Percentiles rank a stretch among this genome's conserved stretches.
Evolutionary conservation across 306 rosid genomes (phyloP).

Genomic region (Casuarina glauca): DNA sequence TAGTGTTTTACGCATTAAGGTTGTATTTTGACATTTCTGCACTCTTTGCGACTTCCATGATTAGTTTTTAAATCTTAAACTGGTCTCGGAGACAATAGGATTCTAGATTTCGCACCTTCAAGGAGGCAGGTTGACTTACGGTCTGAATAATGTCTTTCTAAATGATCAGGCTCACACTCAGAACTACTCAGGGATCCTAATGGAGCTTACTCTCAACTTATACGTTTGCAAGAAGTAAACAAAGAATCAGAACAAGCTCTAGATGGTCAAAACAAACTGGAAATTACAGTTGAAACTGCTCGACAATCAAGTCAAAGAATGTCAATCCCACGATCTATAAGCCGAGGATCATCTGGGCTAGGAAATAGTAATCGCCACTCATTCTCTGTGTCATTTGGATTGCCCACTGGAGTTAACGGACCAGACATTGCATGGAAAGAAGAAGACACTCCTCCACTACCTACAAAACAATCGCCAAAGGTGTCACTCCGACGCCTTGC

Average conservation of each 20-base stretch:
- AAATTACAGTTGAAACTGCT: not conserved
- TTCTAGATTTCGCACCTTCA: not conserved
- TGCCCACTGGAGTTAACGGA: slow-evolving; percentile 6
- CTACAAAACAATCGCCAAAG: not conserved
- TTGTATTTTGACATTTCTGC: not conserved
- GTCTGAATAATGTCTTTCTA: slow-evolving; percentile 2
- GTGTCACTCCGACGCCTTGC: slow-evolving; percentile 1
- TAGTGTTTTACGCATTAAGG: not conserved
- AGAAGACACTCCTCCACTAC: not conserved
- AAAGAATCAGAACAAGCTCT: slow-evolving; percentile 4
- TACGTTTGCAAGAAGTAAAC: slow-evolving; percentile 55
- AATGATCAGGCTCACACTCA: slow-evolving; percentile 54
- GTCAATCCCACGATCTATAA: slow-evolving; percentile 27
- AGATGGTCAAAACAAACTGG: slow-evolving; percentile 5
- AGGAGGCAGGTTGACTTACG: not conserved
- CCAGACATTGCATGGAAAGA: not conserved
- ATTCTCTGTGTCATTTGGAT: slow-evolving; percentile 4
- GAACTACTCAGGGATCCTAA: slow-evolving; percentile 56
- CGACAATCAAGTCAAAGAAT: slow-evolving; percentile 21
- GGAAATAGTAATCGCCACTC: slow-evolving; percentile 9
- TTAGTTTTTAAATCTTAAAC: not conserved
- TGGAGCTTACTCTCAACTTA: slow-evolving; percentile 67
- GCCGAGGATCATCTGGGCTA: slow-evolving; percentile 22
- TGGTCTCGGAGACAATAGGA: not conserved
- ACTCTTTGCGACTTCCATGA: not conserved